Conservation (phyloP, 2,329 filamentous ascomycete genomes). For the Boeremia lycopersici region DNA sequence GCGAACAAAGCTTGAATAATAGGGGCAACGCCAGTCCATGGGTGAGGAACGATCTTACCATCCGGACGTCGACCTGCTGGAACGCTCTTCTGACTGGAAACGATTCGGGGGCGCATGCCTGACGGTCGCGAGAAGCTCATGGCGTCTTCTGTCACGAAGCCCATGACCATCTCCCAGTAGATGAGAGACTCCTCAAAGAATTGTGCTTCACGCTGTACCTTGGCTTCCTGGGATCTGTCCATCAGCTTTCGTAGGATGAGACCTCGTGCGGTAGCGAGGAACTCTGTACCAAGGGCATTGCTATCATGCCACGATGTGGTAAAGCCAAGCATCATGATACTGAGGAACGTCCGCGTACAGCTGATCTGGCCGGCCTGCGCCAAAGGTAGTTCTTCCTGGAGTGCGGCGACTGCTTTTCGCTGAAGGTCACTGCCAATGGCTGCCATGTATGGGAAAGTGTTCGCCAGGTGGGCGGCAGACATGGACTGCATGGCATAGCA, state of each 20-base stretch:
- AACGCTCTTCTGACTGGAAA: slow-evolving; percentile 25
- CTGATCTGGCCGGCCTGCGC: slow-evolving; percentile 48
- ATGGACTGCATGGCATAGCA: slow-evolving; percentile 68
- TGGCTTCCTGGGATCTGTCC: slow-evolving; percentile 37
- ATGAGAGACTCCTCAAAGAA: slow-evolving; percentile 64
- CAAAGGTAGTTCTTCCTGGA: slow-evolving; percentile 56
- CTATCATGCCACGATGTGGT: slow-evolving; percentile 66
- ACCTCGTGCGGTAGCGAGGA: slow-evolving; percentile 56
- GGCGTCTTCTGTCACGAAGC: slow-evolving; percentile 57
- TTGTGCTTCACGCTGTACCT: slow-evolving; percentile 47
- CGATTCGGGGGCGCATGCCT: slow-evolving; percentile 29
- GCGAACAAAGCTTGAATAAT: slow-evolving; percentile 54
- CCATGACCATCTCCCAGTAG: slow-evolving; percentile 65
- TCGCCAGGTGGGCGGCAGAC: slow-evolving; percentile 65
- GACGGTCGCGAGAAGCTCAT: slow-evolving; percentile 42
- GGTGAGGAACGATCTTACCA: slow-evolving; percentile 51
- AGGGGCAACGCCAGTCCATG: slow-evolving; percentile 57
- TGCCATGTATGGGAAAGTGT: slow-evolving; percentile 61
- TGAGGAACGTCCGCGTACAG: slow-evolving; percentile 61
- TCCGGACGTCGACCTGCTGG: slow-evolving; percentile 36
- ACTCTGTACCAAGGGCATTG: slow-evolving; percentile 60
- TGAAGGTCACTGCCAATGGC: slow-evolving; percentile 58
- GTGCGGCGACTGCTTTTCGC: slow-evolving; percentile 58
- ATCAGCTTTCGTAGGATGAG: slow-evolving; percentile 54
- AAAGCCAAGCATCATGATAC: slow-evolving; percentile 63